A percentile compares a stretch with the other conserved stretches of the same genome.
phyloP scores from a whole-genome alignment of 1,284 basidiomycete species.

The Bondarzewia mesenterica region DNA sequence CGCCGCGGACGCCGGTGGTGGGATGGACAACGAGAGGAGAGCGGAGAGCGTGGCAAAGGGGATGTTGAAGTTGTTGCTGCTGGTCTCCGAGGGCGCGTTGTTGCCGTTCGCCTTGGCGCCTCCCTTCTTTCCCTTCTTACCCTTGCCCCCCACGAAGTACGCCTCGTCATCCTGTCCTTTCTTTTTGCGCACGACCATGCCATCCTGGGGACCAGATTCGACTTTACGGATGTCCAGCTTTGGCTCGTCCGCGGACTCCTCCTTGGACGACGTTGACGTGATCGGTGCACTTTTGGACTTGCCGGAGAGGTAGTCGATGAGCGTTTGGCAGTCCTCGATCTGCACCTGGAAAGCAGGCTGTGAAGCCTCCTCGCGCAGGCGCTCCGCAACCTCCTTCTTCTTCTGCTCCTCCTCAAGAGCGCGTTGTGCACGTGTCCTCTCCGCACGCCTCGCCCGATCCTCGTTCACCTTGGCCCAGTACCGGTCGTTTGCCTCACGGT shows the following conservation, averaged over 20 bases:
- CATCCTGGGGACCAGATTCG: slow-evolving; percentile 59
- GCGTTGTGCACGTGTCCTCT: slow-evolving; percentile 74
- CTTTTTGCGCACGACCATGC: slow-evolving; percentile 84
- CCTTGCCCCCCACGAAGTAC: slow-evolving; percentile 74
- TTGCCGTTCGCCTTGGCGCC: slow-evolving; percentile 35
- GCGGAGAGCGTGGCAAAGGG: slow-evolving; percentile 85
- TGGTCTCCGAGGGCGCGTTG: slow-evolving; percentile 29
- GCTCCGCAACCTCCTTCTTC: slow-evolving; percentile 74
- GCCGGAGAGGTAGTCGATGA: slow-evolving; percentile 86
- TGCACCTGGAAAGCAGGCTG: slow-evolving; percentile 87
- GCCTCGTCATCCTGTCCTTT: slow-evolving; percentile 78
- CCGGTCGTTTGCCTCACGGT: slow-evolving; percentile 76
- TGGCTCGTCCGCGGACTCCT: slow-evolving; percentile 59
- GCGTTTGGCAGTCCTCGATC: slow-evolving; percentile 94
- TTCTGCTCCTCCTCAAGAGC: slow-evolving; percentile 79
- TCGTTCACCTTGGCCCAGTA: slow-evolving; percentile 80
- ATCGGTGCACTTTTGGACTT: slow-evolving; percentile 49
- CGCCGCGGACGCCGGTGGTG: slow-evolving; percentile 71
- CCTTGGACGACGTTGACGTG: slow-evolving; percentile 24
- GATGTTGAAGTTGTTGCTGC: slow-evolving; percentile 55
- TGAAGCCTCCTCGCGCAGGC: slow-evolving; percentile 87
- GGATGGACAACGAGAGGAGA: slow-evolving; percentile 83
- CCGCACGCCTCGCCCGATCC: slow-evolving; percentile 78
- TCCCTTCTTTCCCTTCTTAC: slow-evolving; percentile 62
- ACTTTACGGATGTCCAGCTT: slow-evolving; percentile 84